Percentiles rank a stretch among this genome's conserved stretches.
Conservation (phyloP, 2,329 filamentous ascomycete genomes). For the Aureobasidium sp. region DNA sequence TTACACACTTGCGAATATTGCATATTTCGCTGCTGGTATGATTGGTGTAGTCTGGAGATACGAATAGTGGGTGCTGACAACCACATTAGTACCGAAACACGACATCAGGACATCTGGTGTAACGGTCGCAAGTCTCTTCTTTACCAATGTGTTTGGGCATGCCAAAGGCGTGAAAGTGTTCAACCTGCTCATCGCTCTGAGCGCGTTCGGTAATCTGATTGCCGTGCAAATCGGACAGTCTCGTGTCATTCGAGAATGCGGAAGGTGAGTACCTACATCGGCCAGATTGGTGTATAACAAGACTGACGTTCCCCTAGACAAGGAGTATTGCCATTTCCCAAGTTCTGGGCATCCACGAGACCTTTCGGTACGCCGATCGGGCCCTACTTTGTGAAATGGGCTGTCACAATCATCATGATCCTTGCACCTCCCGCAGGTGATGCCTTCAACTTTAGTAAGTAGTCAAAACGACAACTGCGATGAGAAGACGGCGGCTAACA, state of each 20-base stretch:
- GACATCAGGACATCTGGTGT: constrained; percentile 41
- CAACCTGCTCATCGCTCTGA: constrained; percentile 58
- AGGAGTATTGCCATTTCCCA: constrained; percentile 55
- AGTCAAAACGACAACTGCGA: too few species aligned
- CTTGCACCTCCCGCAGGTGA: constrained; percentile 59
- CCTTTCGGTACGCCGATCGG: constrained; percentile 56
- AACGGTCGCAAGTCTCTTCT: constrained; percentile 49
- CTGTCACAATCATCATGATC: constrained; percentile 57
- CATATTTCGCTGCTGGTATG: constrained; percentile 53
- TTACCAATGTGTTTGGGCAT: constrained; percentile 45
- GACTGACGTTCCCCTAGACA: not conserved
- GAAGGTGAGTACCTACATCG: constrained; percentile 19
- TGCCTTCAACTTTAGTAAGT: constrained; percentile 49
- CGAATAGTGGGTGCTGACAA: not conserved
- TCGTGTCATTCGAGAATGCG: constrained; percentile 56
- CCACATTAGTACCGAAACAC: constrained; percentile 19
- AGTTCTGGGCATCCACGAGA: constrained; percentile 54
- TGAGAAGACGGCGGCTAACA: too few species aligned
- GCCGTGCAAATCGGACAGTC: constrained; percentile 62
- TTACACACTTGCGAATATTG: constrained; percentile 38
- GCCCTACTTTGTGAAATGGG: constrained; percentile 56
- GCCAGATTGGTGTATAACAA: too few species aligned
- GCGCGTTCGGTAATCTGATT: constrained; percentile 41
- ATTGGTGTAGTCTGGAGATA: not conserved
- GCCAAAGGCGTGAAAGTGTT: constrained; percentile 47